Percentiles rank a stretch among this genome's conserved stretches.
These are phyloP conservation scores for Trichocomaceae sp. DNA, from an alignment of 2,329 filamentous ascomycete genomes.

Conservation along the genomic window DNA sequence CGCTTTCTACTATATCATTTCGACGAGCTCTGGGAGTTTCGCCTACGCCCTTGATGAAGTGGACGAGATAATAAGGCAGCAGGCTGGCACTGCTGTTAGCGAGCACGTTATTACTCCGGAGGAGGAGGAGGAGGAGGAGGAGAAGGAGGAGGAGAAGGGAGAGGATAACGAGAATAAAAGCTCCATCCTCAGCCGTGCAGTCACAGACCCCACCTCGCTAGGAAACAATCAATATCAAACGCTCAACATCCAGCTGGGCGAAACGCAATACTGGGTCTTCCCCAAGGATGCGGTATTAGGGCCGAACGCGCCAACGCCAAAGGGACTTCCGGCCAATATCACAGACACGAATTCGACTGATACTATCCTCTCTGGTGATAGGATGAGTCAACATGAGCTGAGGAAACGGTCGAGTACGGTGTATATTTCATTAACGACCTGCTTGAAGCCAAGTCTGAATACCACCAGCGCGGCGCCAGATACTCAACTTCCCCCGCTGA, in stretches of 20 bases:
- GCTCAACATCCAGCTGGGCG: conserved; percentile 57
- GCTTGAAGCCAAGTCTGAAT: conserved; percentile 62
- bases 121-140: background rate
- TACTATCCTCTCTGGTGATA: conserved; percentile 15
- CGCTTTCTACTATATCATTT: conserved; percentile 54
- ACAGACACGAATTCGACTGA: conserved; percentile 12
- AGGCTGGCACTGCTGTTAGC: conserved; percentile 13
- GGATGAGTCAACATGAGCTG: conserved; percentile 9
- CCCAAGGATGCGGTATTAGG: conserved; percentile 50
- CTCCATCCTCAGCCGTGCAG: background rate
- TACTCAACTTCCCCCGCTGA: conserved; percentile 60
- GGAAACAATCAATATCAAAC: conserved; percentile 59
- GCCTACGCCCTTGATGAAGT: conserved; percentile 55
- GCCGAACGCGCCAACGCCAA: conserved; percentile 29
- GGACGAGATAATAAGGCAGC: conserved; percentile 6
- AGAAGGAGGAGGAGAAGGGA: background rate
- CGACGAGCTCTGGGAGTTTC: conserved; percentile 50
- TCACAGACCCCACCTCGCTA: conserved; percentile 40
- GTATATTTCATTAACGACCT: conserved; percentile 82
- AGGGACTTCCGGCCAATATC: conserved; percentile 26
- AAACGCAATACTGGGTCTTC: conserved; percentile 59
- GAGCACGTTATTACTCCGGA: background rate
- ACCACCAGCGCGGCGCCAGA: conserved; percentile 29
- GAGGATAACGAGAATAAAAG: background rate
- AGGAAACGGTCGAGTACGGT: conserved; percentile 41